Evolutionary conservation across 192 early-diverging fungal genomes (phyloP).

Genomic region (Umbelopsis isabellina): DNA sequence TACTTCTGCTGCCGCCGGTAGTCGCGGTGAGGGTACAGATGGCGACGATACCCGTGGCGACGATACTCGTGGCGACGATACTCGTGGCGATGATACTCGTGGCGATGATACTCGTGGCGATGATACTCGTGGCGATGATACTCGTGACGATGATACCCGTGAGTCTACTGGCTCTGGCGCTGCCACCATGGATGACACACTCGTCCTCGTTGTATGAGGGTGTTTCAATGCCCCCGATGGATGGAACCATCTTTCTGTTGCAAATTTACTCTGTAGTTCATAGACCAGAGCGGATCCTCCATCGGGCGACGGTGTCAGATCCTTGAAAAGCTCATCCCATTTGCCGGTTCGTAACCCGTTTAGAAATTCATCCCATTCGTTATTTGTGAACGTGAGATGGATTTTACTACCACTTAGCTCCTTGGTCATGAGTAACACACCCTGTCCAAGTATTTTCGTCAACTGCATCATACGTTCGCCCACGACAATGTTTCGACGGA

Average conservation of each 20-base stretch:
- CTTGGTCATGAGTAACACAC: conserved; percentile 52
- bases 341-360: conserved; percentile 30
- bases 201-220: neutral
- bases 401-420: conserved; percentile 51
- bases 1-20: conserved; percentile 29
- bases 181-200: neutral
- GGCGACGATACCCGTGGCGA: conserved; percentile 39
- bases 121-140: conserved; percentile 49
- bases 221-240: conserved; percentile 1
- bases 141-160: conserved; percentile 43
- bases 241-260: conserved; percentile 31
- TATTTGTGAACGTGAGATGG: conserved; percentile 47
- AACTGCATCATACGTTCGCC: conserved; percentile 45
- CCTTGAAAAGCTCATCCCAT: conserved; percentile 32
- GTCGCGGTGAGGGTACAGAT: conserved; percentile 50
- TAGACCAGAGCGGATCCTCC: conserved; percentile 25
- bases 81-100: too few species aligned
- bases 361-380: conserved; percentile 47
- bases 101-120: too few species aligned
- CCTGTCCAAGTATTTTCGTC: conserved; percentile 43
- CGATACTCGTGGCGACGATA: too few species aligned
- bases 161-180: conserved; percentile 35
- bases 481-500: conserved; percentile 44
- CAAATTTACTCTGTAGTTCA: conserved; percentile 32
- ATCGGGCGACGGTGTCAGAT: neutral